phyloP scores from a whole-genome alignment of 805 yeast species.

The Teunomyces panamensis region DNA sequence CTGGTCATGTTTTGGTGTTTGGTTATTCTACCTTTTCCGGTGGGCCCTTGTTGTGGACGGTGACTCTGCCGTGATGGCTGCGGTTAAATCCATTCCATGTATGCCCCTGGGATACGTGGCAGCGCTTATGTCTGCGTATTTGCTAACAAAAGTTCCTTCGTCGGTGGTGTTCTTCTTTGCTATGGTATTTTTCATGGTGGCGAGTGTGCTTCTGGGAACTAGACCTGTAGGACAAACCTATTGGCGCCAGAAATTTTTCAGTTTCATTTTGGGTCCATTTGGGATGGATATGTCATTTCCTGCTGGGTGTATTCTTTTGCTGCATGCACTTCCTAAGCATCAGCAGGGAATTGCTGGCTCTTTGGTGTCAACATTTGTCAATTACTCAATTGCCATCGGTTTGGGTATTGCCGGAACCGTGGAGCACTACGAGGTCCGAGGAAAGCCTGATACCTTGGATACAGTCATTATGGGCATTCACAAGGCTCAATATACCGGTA shows the following conservation, averaged over 20 bases:
- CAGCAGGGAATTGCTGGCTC: conserved; percentile 18
- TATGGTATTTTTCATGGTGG: conserved; percentile 11
- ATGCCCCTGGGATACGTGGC: conserved; percentile 12
- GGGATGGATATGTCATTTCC: conserved; percentile 22
- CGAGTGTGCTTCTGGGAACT: conserved; percentile 12
- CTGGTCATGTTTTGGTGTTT: conserved; percentile 19
- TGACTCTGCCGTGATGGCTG: conserved; percentile 9
- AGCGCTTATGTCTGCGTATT: conserved; percentile 8
- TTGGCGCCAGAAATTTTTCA: conserved; percentile 17
- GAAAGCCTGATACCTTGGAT: conserved; percentile 12
- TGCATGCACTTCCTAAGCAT: conserved; percentile 10
- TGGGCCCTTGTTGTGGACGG: conserved; percentile 13
- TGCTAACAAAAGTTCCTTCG: conserved; percentile 10
- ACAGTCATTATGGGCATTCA: conserved; percentile 21
- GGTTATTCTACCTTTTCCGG: conserved; percentile 15
- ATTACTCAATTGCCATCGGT: conserved; percentile 28
- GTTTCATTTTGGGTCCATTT: conserved; percentile 10
- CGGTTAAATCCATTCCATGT: conserved; percentile 19
- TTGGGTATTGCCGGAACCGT: conserved; percentile 36
- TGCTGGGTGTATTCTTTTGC: conserved; percentile 14
- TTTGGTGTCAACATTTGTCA: conserved; percentile 16
- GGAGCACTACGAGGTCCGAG: conserved; percentile 23
- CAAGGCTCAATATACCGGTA: conserved; percentile 28
- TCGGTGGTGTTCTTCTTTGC: conserved; percentile 12
- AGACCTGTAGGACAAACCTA: conserved; percentile 16